phyloP scores from a whole-genome alignment of 352 stramenopile species.

The Aphanomyces stellatus region DNA sequence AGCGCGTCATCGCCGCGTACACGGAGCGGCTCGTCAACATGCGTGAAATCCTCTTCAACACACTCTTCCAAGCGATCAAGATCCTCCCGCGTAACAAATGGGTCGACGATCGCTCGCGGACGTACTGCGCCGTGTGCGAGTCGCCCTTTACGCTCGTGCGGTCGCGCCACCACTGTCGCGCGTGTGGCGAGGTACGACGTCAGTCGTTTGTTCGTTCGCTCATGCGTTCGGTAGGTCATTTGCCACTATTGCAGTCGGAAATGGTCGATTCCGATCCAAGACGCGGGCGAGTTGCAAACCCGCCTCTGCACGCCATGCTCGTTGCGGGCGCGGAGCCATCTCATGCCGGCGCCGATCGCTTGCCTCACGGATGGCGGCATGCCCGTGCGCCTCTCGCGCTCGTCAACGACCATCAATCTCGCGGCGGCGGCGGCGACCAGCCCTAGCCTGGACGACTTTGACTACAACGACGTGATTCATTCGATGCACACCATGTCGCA shows the following conservation, averaged over 20 bases:
- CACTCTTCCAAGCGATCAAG: conserved; percentile 61
- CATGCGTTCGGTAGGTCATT: conserved; percentile 26
- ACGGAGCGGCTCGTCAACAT: conserved; percentile 69
- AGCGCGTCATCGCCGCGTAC: conserved; percentile 67
- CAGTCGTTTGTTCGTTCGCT: neutral
- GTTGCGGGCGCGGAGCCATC: conserved; percentile 52
- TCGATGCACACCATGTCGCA: neutral
- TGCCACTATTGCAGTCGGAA: conserved; percentile 75
- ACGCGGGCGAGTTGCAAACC: conserved; percentile 47
- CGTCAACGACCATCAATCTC: neutral
- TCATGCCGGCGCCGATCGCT: neutral
- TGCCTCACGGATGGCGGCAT: neutral
- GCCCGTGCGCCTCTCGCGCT: neutral
- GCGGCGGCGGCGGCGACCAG: neutral
- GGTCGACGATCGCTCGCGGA: conserved; percentile 25
- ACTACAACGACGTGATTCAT: conserved; percentile 9
- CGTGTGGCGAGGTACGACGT: conserved; percentile 45
- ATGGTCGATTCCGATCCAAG: conserved; percentile 57
- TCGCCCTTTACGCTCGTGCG: conserved; percentile 66
- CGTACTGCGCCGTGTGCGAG: conserved; percentile 60
- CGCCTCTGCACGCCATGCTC: conserved; percentile 75
- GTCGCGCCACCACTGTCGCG: conserved; percentile 66
- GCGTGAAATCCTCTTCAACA: conserved; percentile 76
- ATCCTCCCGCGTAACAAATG: conserved; percentile 51
- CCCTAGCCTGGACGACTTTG: conserved; percentile 13